Conservation (phyloP, 2,329 filamentous ascomycete genomes). For the Botryotinia convoluta region DNA sequence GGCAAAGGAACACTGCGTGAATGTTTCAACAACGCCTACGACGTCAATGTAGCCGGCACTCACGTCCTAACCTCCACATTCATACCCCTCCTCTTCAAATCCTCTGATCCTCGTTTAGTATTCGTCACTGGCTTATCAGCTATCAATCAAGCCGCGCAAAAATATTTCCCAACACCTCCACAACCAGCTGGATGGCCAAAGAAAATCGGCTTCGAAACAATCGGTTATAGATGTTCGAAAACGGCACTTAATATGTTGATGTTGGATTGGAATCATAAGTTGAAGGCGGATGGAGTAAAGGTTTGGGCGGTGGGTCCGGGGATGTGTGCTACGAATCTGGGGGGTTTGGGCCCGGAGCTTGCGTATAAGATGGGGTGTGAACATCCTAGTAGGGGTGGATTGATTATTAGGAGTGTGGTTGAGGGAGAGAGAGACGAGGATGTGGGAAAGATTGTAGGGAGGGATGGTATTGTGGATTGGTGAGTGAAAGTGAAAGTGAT, state of each 20-base stretch:
- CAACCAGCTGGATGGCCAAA: conserved; percentile 45
- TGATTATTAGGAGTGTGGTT: conserved; percentile 42
- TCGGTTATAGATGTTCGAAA: conserved; percentile 45
- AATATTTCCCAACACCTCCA: conserved; percentile 25
- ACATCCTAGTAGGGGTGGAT: conserved; percentile 40
- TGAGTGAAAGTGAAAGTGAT: not conserved
- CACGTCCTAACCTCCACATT: conserved; percentile 37
- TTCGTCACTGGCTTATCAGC: conserved; percentile 46
- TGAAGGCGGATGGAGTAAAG: conserved; percentile 51
- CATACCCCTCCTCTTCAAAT: conserved; percentile 42
- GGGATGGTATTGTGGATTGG: conserved; percentile 15
- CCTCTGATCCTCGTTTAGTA: conserved; percentile 44
- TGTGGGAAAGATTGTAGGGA: conserved; percentile 41
- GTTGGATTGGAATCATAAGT: conserved; percentile 44
- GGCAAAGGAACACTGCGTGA: conserved; percentile 36
- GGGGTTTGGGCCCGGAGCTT: conserved; percentile 31
- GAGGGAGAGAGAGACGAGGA: conserved; percentile 45
- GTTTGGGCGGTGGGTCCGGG: conserved; percentile 50
- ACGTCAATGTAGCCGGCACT: conserved; percentile 38
- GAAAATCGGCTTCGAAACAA: conserved; percentile 27
- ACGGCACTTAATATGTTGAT: conserved; percentile 50
- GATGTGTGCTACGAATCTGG: conserved; percentile 48
- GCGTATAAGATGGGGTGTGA: conserved; percentile 31
- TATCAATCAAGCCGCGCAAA: conserved; percentile 35
- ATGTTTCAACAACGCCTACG: conserved; percentile 32